Evolutionary conservation across 805 yeast genomes (phyloP), one percentile per base, ranked within the genome.

Genomic region (Cyberlindnera euphorbiiphila): DNA sequence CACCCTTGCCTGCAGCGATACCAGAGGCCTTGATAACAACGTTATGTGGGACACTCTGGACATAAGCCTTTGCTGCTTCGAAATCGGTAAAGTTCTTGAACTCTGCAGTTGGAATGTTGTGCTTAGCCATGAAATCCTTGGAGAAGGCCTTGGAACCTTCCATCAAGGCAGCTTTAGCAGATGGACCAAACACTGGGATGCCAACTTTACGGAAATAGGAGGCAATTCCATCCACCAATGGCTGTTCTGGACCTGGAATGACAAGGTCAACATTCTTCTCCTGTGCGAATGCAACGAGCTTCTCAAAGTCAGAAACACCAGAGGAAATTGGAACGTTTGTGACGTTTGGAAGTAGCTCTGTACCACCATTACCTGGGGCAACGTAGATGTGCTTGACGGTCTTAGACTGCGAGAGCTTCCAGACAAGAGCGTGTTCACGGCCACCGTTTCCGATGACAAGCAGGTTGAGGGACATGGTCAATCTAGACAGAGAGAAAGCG

Each of bases 221-320:
- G 19, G 89, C 61, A 44, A 93, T 78, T 35, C 99, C 99, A 55
- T 93, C 97, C 22, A 94, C 97, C 45, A 94, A 71, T 25, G 98
- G 98, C 65, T 88, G 96, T 65, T 93, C 99, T n/a, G 99, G 99
- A 23, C 99, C 99, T 25, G 98, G 98, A 29, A 93, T 71, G 5
- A 87, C 98, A 39, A 93, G 68, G 35, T 69, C 73, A 37, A 93
- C 72, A 5, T 73, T 52, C 38, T 89, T 67, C 20, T 74, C 74
- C 12, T 69, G 58, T 6, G 97, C 96, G 62, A 89, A 89, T 41
- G 78, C 66, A 39, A 78, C 85, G 44, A 93, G 71, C 22, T 66
- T 64, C 1, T 71, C 71, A 53, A 93, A 93, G 49, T 88, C 82
- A n/a, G 63, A 65, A 43, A 78, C 75, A 18, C 77, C 61, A 6